Evolutionary conservation across 2,329 filamentous ascomycete species (phyloP).

Genomic region (Fusarium liriodendri): DNA sequence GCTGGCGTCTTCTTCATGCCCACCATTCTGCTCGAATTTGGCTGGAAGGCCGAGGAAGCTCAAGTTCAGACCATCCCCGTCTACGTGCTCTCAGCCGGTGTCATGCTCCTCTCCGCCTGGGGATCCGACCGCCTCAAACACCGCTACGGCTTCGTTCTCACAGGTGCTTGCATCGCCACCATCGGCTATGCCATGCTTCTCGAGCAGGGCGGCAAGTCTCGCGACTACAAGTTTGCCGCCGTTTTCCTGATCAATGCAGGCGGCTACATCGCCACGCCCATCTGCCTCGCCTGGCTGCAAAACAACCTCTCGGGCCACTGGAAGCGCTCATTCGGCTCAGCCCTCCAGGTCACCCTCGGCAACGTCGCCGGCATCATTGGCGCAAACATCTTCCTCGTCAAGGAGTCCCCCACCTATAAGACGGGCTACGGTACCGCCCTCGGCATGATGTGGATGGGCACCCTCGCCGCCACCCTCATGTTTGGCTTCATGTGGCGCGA

Average conservation of each 20-base stretch:
- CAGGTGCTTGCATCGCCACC: constrained; percentile 60
- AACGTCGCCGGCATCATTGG: constrained; percentile 62
- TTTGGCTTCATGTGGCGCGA: constrained; percentile 47
- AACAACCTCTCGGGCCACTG: constrained; percentile 69
- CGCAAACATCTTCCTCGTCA: constrained; percentile 60
- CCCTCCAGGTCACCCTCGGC: constrained; percentile 61
- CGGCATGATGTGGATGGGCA: constrained; percentile 58
- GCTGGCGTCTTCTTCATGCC: constrained; percentile 53
- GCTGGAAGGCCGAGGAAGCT: constrained; percentile 48
- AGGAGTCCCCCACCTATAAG: constrained; percentile 59
- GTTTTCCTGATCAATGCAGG: constrained; percentile 66
- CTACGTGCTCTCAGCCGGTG: constrained; percentile 48
- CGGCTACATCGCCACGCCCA: constrained; percentile 65
- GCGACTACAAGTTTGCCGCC: constrained; percentile 60
- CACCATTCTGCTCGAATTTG: constrained; percentile 52
- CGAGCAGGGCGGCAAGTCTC: constrained; percentile 38
- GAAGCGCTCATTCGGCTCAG: constrained; percentile 65
- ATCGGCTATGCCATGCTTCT: constrained; percentile 68
- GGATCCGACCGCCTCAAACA: constrained; percentile 63
- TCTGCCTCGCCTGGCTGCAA: constrained; percentile 65
- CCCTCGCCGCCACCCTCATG: constrained; percentile 48
- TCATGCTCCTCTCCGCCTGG: constrained; percentile 51
- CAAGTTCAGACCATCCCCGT: constrained; percentile 52
- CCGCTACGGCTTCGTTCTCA: constrained; percentile 65
- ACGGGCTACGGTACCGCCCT: constrained; percentile 62